Conservation (phyloP, 2,329 filamentous ascomycete genomes). For the Elsinoe australis region DNA sequence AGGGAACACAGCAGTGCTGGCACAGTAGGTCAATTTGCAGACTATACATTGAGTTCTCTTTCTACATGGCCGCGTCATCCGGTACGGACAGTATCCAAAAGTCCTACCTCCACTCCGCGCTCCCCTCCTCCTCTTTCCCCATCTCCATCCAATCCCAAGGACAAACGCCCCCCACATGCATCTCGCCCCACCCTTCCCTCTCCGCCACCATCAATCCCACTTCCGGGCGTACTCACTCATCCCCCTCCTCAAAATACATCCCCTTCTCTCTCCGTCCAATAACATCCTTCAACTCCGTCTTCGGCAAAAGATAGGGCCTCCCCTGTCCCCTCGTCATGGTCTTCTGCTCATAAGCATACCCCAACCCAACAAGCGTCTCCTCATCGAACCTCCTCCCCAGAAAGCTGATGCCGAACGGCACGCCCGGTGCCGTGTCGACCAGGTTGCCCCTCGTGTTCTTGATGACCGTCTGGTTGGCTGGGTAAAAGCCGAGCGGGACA, state of each 20-base stretch:
- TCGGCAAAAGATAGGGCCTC: constrained; percentile 43
- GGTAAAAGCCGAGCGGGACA: constrained; percentile 54
- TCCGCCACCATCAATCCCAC: not conserved
- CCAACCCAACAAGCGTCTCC: constrained; percentile 54
- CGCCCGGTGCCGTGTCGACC: constrained; percentile 46
- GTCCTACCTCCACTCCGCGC: too few relatives aligned
- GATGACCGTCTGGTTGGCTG: constrained; percentile 40
- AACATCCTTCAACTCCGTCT: constrained; percentile 42
- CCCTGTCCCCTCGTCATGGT: constrained; percentile 44
- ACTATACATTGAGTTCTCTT: too few relatives aligned
- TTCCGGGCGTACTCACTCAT: not conserved
- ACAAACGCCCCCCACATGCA: too few relatives aligned
- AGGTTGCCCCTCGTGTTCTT: constrained; percentile 45
- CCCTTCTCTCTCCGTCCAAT: constrained; percentile 22
- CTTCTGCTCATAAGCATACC: constrained; percentile 61
- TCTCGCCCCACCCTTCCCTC: not conserved
- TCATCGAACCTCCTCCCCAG: constrained; percentile 55
- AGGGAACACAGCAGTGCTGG: too few relatives aligned
- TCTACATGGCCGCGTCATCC: too few relatives aligned
- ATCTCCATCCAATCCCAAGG: too few relatives aligned
- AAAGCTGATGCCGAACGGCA: constrained; percentile 57
- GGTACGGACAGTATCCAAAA: too few relatives aligned
- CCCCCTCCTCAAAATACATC: not conserved
- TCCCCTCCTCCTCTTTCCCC: too few relatives aligned
- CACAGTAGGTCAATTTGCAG: too few relatives aligned